Conservation (phyloP, 352 stramenopile species). For the Phytophthora megakarya region DNA sequence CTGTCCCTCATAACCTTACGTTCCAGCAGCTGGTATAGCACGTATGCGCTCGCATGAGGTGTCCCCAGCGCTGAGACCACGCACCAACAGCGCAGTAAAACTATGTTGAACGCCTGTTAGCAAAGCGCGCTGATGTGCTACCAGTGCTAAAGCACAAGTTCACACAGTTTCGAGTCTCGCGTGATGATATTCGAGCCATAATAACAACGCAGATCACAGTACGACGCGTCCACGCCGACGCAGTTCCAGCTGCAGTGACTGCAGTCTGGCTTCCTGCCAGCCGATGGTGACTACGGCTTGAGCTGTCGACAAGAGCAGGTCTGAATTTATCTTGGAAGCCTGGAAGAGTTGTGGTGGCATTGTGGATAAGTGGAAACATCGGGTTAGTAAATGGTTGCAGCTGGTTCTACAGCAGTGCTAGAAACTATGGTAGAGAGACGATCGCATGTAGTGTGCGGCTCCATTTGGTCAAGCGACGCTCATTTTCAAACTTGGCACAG, state of each 20-base stretch:
- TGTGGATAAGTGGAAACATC: constrained; percentile 30
- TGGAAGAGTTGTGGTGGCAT: constrained; percentile 18
- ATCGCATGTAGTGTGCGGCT: constrained; percentile 9
- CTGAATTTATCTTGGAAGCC: constrained; percentile 29
- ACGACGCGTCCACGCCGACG: constrained; percentile 6
- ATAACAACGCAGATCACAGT: constrained; percentile 1
- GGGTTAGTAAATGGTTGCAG: constrained; percentile 24
- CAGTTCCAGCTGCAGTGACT: constrained; percentile 27
- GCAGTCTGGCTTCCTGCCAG: constrained; percentile 16
- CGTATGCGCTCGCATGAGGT: constrained; percentile 10
- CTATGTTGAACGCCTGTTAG: constrained; percentile 6
- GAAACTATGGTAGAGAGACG: constrained; percentile 29
- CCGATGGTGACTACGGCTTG: not conserved
- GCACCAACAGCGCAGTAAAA: not conserved
- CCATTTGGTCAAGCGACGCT: constrained; percentile 20
- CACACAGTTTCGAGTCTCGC: constrained; percentile 2
- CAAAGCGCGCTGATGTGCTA: constrained; percentile 8
- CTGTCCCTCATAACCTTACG: constrained; percentile 16
- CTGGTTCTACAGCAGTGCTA: constrained; percentile 29
- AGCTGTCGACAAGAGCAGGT: constrained; percentile 15
- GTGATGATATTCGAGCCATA: not conserved
- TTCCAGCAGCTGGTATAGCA: constrained; percentile 25
- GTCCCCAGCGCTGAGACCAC: not conserved
- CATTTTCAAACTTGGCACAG: constrained; percentile 38
- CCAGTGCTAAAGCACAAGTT: constrained; percentile 6